These are phyloP conservation scores for Calonectria honghensis DNA, from an alignment of 2,329 filamentous ascomycete species.

Conservation along the genomic window DNA sequence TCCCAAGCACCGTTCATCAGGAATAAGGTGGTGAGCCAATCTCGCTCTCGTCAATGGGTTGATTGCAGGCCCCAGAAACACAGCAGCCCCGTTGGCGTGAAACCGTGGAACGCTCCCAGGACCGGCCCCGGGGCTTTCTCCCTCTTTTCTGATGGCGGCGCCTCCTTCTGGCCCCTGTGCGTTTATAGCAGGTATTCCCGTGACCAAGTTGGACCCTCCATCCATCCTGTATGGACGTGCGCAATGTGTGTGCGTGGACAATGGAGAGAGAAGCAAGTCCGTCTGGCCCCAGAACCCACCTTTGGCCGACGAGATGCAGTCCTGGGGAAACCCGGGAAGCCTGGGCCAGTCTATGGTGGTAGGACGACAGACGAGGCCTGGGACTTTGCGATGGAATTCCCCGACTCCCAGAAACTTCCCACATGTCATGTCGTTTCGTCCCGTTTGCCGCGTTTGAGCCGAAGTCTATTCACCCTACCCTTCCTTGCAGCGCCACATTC, in stretches of 20 bases:
- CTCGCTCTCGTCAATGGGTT: conserved; percentile 8
- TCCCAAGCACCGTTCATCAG: conserved; percentile 12
- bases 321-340: conserved; percentile 27
- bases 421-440: not conserved
- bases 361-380: conserved; percentile 14
- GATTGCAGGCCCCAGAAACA: conserved; percentile 29
- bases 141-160: not conserved
- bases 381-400: conserved; percentile 25
- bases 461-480: conserved; percentile 12
- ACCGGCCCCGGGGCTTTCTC: conserved; percentile 6
- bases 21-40: conserved; percentile 12
- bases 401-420: not conserved
- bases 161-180: not conserved
- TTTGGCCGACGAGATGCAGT: conserved; percentile 1
- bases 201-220: not conserved
- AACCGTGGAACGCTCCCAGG: conserved; percentile 31
- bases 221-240: conserved; percentile 4
- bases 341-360: conserved; percentile 26
- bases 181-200: conserved; percentile 4
- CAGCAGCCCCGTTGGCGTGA: conserved; percentile 33
- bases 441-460: conserved; percentile 12
- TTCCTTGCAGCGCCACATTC: not conserved
- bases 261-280: conserved; percentile 6
- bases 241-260: conserved; percentile 17
- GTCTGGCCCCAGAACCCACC: conserved; percentile 24